Conservation (phyloP, 805 yeast species). For the Monosporozyma aerobia region DNA sequence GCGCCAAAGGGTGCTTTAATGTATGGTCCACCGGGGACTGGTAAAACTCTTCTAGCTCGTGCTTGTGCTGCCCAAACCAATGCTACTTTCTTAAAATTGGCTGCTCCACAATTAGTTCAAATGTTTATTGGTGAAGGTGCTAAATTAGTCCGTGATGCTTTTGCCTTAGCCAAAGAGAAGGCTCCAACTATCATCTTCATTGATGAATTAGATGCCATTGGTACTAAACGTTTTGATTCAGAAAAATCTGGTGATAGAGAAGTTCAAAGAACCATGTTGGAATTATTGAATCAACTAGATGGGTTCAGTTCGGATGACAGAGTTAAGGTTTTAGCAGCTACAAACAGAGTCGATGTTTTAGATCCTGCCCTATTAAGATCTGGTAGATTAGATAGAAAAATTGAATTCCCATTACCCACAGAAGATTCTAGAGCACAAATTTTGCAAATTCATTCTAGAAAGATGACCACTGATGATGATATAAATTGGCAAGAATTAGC, state of each 20-base stretch:
- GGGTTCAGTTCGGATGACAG: slow-evolving; percentile 97
- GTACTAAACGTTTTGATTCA: slow-evolving; percentile 95
- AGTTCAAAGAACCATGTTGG: slow-evolving; percentile 99
- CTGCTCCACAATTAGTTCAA: slow-evolving; percentile 97
- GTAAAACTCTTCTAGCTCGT: slow-evolving; percentile 91
- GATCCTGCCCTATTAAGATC: slow-evolving; percentile 98
- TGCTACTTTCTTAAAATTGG: slow-evolving; percentile 91
- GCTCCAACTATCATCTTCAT: slow-evolving; percentile 97
- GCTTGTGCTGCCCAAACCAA: slow-evolving; percentile 99
- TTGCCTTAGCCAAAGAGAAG: slow-evolving; percentile 93
- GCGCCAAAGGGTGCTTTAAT: slow-evolving; percentile 97
- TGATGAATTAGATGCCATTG: slow-evolving; percentile 98
- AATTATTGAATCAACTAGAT: slow-evolving; percentile 90
- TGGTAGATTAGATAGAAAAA: slow-evolving; percentile 95
- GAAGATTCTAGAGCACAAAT: slow-evolving; percentile 97
- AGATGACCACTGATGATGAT: slow-evolving; percentile 83
- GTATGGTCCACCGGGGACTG: slow-evolving; percentile 99
- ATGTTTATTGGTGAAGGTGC: slow-evolving; percentile 99
- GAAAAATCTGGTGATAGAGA: slow-evolving; percentile 97
- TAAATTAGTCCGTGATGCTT: slow-evolving; percentile 92
- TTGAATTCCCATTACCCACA: slow-evolving; percentile 94
- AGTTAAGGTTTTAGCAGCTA: slow-evolving; percentile 95
- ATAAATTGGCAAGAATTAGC: slow-evolving; percentile 98
- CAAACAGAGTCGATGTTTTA: slow-evolving; percentile 93
- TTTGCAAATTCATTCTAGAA: slow-evolving; percentile 92